phyloP scores from a whole-genome alignment of 2,329 filamentous ascomycete genomes.

The Metarhizium rileyi region DNA sequence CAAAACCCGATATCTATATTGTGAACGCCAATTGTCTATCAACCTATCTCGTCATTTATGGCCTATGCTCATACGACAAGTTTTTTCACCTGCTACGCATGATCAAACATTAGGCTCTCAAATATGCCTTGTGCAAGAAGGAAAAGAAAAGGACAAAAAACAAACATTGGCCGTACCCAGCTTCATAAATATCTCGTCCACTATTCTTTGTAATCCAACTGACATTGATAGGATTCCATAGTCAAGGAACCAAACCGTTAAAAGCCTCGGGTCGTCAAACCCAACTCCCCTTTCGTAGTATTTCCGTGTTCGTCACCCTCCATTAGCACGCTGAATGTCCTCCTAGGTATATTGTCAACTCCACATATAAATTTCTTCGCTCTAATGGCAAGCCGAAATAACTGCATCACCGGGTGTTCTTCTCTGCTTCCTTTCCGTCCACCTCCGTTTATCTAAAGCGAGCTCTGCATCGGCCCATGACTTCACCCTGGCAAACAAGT shows the following conservation, averaged over 20 bases:
- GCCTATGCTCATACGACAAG: slow-evolving; percentile 2
- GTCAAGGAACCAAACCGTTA: not conserved
- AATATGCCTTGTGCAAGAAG: not conserved
- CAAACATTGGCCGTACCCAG: not conserved
- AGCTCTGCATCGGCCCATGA: slow-evolving; percentile 94
- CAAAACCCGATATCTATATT: not conserved
- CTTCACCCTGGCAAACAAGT: slow-evolving; percentile 96
- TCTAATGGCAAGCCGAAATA: not conserved
- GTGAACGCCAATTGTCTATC: slow-evolving; percentile 1
- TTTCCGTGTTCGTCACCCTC: not conserved
- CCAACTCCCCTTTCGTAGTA: not conserved
- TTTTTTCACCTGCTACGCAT: not conserved
- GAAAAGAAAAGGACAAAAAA: not conserved
- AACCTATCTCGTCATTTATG: not conserved
- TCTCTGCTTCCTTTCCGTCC: not conserved
- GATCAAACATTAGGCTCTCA: slow-evolving; percentile 1
- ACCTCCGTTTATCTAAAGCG: slow-evolving; percentile 55
- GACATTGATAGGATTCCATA: not conserved
- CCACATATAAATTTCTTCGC: not conserved
- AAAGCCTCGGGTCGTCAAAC: not conserved
- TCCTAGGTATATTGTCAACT: slow-evolving; percentile 3
- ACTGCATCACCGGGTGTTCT: not conserved
- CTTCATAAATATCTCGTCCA: not conserved
- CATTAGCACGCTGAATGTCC: not conserved
- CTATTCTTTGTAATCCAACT: not conserved